A percentile compares a stretch with the other conserved stretches of the same genome.
These are phyloP conservation scores for Leptomonas seymouri DNA, from an alignment of 208 protist genomes.

Conservation along the genomic window DNA sequence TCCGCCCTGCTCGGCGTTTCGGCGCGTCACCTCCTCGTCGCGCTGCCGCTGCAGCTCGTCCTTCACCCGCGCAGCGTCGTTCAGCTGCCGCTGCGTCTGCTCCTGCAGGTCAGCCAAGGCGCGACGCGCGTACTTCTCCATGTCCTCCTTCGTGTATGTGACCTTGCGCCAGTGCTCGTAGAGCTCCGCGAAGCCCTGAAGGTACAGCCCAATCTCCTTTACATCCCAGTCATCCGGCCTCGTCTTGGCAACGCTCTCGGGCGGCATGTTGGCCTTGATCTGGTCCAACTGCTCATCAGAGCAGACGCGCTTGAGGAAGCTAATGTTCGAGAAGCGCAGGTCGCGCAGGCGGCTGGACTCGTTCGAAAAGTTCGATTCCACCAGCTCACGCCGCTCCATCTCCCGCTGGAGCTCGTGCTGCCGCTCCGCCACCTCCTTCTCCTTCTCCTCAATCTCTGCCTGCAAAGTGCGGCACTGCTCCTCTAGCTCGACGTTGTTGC, in stretches of 20 bases:
- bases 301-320: constrained; percentile 90
- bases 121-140: constrained; percentile 82
- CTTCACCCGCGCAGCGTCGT: constrained; percentile 58
- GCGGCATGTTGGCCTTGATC: constrained; percentile 64
- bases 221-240: constrained; percentile 81
- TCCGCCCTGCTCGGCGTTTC: constrained; percentile 62
- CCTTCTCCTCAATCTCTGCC: constrained; percentile 75
- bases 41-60: constrained; percentile 74
- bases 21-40: constrained; percentile 72
- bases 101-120: constrained; percentile 64
- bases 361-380: constrained; percentile 73
- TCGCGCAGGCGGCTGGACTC: constrained; percentile 71
- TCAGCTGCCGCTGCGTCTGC: constrained; percentile 75
- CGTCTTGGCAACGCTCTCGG: constrained; percentile 67
- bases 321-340: constrained; percentile 65
- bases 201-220: constrained; percentile 85
- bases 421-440: constrained; percentile 58
- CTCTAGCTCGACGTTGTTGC: constrained; percentile 89
- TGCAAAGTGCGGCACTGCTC: constrained; percentile 68
- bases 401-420: constrained; percentile 64
- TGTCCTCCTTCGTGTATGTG: constrained; percentile 87
- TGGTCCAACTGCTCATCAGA: constrained; percentile 71
- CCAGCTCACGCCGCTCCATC: constrained; percentile 56
- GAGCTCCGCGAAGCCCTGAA: constrained; percentile 72
- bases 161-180: constrained; percentile 79